These are phyloP conservation scores for Pythium insidiosum DNA, from an alignment of 352 stramenopile species.

Conservation along the genomic window DNA sequence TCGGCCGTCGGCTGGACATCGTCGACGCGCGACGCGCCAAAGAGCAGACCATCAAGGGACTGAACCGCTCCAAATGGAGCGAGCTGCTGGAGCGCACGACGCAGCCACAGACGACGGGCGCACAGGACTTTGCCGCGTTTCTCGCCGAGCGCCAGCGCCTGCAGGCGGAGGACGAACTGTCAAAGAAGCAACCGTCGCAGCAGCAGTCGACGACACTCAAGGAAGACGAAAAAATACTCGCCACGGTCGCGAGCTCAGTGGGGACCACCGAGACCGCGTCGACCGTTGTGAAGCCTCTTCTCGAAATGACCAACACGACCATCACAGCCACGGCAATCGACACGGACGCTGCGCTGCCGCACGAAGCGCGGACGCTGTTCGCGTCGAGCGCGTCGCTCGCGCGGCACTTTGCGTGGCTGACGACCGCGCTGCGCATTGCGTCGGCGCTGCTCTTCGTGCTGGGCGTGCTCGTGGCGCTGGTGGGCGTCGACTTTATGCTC, in stretches of 20 bases:
- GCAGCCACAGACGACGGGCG: neutral
- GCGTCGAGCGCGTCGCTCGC: slow-evolving; percentile 20
- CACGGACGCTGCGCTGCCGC: slow-evolving; percentile 17
- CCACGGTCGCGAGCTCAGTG: no score
- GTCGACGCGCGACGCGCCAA: slow-evolving; percentile 35
- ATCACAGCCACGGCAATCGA: no score
- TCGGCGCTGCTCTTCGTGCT: slow-evolving; percentile 20
- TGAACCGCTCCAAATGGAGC: slow-evolving; percentile 58
- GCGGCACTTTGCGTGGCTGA: slow-evolving; percentile 28
- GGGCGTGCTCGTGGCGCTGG: slow-evolving; percentile 8
- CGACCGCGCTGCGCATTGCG: slow-evolving; percentile 18
- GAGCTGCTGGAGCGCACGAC: slow-evolving; percentile 42
- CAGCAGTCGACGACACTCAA: neutral
- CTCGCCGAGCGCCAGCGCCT: slow-evolving; percentile 22
- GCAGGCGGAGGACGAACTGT: no score
- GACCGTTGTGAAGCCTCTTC: no score
- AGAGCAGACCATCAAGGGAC: slow-evolving; percentile 37
- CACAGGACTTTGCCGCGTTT: slow-evolving; percentile 43
- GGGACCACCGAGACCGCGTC: no score
- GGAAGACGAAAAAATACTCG: neutral
- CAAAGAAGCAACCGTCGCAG: slow-evolving; percentile 18
- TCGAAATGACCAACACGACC: no score
- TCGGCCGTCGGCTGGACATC: slow-evolving; percentile 26
- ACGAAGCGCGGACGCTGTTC: slow-evolving; percentile 42
- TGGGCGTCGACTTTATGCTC: slow-evolving; percentile 25